Evolutionary conservation across 208 protist genomes (phyloP), one percentile per base, ranked within the genome.

Genomic region (Trypanosoma theileri): DNA sequence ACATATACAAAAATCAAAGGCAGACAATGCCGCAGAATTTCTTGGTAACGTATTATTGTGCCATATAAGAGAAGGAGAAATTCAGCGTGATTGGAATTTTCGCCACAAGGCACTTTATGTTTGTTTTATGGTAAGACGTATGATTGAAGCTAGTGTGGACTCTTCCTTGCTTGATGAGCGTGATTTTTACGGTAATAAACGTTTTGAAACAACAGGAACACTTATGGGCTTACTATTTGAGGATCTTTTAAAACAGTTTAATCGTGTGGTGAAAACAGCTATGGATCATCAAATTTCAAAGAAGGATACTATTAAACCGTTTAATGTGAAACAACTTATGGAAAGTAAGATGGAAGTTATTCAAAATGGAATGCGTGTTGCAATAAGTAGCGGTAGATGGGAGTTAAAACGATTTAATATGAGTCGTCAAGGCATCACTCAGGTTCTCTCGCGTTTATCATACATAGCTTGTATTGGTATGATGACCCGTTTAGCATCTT

Each of bases 121-220:
- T 1, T 96, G 87, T 40, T 92, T 98, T 31, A 99, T 99, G 98
- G 85, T 99, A 6, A 84, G 98, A 14, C 82, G 98, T 22, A 98
- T 99, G 73, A 96, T 99, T 57, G 80, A 97, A 50, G 97, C 97
- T 0, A 87, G 80, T 69, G 71, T 86, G 22, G 97, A 99, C 71
- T 51, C 82, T 8, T 80, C 79, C 0, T 77, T 92, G 3, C 75
- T 99, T 1, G 98, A 99, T 74, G 98, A 99, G 73, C 95, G 97
- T 48, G 99, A 99, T 77, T 99, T 99, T 82, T 99, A 99, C 82
- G 98, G 98, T 54, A 99, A 99, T 84, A 99, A 99, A 79, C 86
- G 98, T 17, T 93, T 99, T 22, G 94, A 98, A 73, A 93, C 97
- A 26, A 98, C 98, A 0, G 99, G 99, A 10, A 94, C 97, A 52